A percentile compares a stretch with the other conserved stretches of the same genome.
These are phyloP conservation scores for Cnidoscolus chayamansa DNA, from an alignment of 441 rosid species.

Conservation along the genomic window DNA sequence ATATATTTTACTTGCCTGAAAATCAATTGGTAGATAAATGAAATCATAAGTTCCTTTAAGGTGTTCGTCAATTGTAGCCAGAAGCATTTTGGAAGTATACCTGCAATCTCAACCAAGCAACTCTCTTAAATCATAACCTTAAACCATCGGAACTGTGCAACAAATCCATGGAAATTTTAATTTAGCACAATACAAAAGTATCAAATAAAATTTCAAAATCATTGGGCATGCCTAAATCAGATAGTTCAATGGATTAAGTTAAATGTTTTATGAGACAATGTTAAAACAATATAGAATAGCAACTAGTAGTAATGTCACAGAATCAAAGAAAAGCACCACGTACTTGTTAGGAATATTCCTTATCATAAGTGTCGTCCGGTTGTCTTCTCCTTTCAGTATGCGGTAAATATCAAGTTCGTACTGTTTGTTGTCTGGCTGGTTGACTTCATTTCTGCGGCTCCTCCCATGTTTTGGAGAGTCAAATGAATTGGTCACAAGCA, in stretches of 20 bases:
- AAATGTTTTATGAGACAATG: not conserved
- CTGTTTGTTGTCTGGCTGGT: slow-evolving; percentile 59
- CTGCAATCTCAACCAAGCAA: slow-evolving; percentile 31
- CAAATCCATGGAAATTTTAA: not conserved
- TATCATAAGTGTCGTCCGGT: slow-evolving; percentile 67
- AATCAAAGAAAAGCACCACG: slow-evolving; percentile 19
- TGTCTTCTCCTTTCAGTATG: slow-evolving; percentile 58
- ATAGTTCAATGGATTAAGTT: slow-evolving; percentile 8
- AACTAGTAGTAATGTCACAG: not conserved
- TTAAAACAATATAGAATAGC: not conserved
- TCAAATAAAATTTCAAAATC: not conserved
- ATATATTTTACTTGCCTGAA: slow-evolving; percentile 45
- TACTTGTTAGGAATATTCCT: slow-evolving; percentile 87
- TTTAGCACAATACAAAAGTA: not conserved
- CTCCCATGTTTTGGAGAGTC: slow-evolving; percentile 50
- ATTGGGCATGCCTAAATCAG: not conserved
- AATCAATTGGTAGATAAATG: slow-evolving; percentile 70
- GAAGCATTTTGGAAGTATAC: slow-evolving; percentile 70
- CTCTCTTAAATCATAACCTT: not conserved
- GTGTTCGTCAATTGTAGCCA: slow-evolving; percentile 65
- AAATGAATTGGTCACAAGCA: slow-evolving; percentile 37
- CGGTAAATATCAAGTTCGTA: slow-evolving; percentile 62
- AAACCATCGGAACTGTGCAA: not conserved
- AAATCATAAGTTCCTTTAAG: slow-evolving; percentile 65
- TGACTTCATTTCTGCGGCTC: slow-evolving; percentile 58